phyloP scores from a whole-genome alignment of 768 basidiomycete genomes.

The Grammothele lineata region DNA sequence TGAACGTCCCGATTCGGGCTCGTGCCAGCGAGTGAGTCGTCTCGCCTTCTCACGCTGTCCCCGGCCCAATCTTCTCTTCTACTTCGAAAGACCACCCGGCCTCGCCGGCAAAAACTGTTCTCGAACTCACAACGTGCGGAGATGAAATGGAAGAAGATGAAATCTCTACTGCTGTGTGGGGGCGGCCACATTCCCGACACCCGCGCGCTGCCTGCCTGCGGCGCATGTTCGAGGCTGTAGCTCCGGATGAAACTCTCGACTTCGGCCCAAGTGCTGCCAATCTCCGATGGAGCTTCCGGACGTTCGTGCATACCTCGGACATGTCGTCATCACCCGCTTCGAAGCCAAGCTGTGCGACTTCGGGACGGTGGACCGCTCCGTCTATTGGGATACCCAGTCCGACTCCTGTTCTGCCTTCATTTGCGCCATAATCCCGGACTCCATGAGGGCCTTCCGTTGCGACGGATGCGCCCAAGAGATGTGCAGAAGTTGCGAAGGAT shows the following conservation, averaged over 20 bases:
- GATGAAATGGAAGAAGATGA: conserved; percentile 9
- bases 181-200: conserved; percentile 20
- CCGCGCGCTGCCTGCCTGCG: conserved; percentile 12
- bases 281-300: conserved; percentile 3
- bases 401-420: conserved; percentile 20
- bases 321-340: conserved; percentile 3
- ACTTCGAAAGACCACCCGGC: too few species aligned
- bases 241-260: conserved; percentile 15
- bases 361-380: conserved; percentile 12
- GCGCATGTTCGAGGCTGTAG: conserved; percentile 16
- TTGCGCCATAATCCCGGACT: conserved; percentile 5
- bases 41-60: too few species aligned
- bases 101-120: too few species aligned
- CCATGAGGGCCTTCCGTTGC: conserved; percentile 1
- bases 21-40: too few species aligned
- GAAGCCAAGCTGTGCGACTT: conserved; percentile 14
- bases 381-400: conserved; percentile 17
- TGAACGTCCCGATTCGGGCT: too few species aligned
- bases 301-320: conserved; percentile 2
- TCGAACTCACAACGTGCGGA: conserved; percentile 15
- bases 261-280: conserved; percentile 19
- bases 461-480: not conserved
- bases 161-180: too few species aligned
- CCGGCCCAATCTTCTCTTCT: too few species aligned
- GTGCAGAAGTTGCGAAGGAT: conserved; percentile 9